A percentile compares a stretch with the other conserved stretches of the same genome.
phyloP scores from a whole-genome alignment of 1,139 yeast species.

The Casaregolazyma suthepensis region DNA sequence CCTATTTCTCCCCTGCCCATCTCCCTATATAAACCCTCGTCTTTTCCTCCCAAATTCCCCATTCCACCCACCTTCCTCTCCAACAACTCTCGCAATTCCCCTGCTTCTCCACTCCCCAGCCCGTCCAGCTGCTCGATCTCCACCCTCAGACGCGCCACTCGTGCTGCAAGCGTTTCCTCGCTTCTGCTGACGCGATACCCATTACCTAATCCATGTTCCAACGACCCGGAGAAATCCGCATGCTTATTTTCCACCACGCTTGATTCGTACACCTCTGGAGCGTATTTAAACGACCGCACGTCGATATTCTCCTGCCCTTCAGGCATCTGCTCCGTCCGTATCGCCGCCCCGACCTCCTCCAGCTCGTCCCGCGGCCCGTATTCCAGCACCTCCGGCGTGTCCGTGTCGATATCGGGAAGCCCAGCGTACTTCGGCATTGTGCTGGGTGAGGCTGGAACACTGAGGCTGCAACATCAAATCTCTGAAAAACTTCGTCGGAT shows the following conservation, averaged over 20 bases:
- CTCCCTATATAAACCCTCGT: background rate
- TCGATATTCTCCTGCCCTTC: constrained; percentile 6
- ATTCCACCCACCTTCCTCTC: background rate
- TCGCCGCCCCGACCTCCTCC: background rate
- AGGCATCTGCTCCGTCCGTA: background rate
- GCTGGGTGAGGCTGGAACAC: background rate
- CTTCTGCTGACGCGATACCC: constrained; percentile 11
- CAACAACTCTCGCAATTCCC: constrained; percentile 15
- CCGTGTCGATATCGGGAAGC: constrained; percentile 19
- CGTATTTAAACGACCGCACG: constrained; percentile 1
- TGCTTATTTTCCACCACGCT: constrained; percentile 15
- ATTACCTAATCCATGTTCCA: background rate
- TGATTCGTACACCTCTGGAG: constrained; percentile 14
- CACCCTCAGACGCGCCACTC: constrained; percentile 40
- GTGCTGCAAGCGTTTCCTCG: constrained; percentile 32
- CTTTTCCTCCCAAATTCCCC: constrained; percentile 4
- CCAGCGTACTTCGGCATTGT: constrained; percentile 16
- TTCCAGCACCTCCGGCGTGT: constrained; percentile 7
- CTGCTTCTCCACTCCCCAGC: constrained; percentile 14
- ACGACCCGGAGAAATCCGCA: constrained; percentile 6
- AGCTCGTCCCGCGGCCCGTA: constrained; percentile 2
- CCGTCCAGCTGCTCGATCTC: constrained; percentile 40
- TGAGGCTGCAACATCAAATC: background rate
- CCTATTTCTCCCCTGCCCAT: constrained; percentile 1
- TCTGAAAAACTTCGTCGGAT: background rate